Evolutionary conservation across 2,329 filamentous ascomycete species (phyloP), one percentile per base, ranked within the genome.

Genomic region (Plenodomus lindquistii): DNA sequence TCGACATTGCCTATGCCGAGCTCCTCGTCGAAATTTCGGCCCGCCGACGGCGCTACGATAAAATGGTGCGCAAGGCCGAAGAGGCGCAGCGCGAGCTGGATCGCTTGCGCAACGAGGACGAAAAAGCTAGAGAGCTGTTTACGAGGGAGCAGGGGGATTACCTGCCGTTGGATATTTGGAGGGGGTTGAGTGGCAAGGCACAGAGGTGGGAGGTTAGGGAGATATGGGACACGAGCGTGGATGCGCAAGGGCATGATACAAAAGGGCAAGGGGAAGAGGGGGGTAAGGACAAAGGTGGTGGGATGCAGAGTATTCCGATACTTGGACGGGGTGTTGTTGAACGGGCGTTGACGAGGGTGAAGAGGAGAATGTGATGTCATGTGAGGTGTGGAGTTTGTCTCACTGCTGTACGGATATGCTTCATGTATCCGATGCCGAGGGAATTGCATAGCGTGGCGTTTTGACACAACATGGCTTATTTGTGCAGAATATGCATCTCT

Each of bases 151-250:
- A 94, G 11, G 92, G 91, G 7, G 90, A 95, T 55, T 96, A 85
- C 67, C 74, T 99, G 10, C 94, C 94, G 0, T 86, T 87, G 0
- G 91, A 97, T 69, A 83, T 97, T 18, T 97, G 91, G 91, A 86
- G 85, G 0, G 88, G 87, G 1, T 40, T 72, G 39, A 57, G 61
- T 40, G 68, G 71, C 44, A 60, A 65, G n/a, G 68, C 70, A 9
- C 53, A 66, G 22, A 61, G 56, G 42, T 73, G 71, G 40, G 65
- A 70, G 46, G 65, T 73, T 7, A 60, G 50, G n/a, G 48, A 62
- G 15, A 52, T 70, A 16, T 44, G 54, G 2, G 20, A n/a, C n/a
- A n/a, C 47, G 8, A 24, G 46, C n/a, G 37, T 44, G 3, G 59
- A 55, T 1, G 51, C 55, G 17, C 62, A 57, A 5, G 54, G 44